Conservation (phyloP, 257 asterid genomes). For the Ligustrum vulgare region DNA sequence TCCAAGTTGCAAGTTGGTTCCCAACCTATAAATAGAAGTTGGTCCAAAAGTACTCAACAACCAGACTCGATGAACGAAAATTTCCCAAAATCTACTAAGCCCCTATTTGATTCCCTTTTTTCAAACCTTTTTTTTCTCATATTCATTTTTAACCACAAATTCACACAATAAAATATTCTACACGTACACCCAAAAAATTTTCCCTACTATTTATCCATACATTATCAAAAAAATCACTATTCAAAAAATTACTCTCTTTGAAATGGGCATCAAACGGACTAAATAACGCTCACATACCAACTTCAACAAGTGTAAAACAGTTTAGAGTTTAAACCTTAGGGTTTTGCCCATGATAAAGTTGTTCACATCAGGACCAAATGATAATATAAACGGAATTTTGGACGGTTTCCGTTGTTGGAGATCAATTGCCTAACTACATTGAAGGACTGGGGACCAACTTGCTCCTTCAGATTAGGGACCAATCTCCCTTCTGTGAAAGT, state of each 20-base stretch:
- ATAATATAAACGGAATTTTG: not conserved
- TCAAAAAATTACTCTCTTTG: too few species aligned
- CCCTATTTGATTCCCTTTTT: too few species aligned
- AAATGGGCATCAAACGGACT: too few species aligned
- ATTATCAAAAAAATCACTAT: too few species aligned
- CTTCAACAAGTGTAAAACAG: not conserved
- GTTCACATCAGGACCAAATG: not conserved
- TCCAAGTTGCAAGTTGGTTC: not conserved
- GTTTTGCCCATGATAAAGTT: not conserved
- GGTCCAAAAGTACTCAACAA: not conserved
- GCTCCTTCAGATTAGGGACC: not conserved
- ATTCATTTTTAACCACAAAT: too few species aligned
- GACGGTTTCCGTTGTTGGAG: not conserved
- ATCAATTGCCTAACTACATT: not conserved
- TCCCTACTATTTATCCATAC: too few species aligned
- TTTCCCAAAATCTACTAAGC: not conserved
- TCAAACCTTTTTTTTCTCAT: too few species aligned
- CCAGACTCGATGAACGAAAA: not conserved
- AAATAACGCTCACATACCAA: not conserved
- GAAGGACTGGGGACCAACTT: not conserved
- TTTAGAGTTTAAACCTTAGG: not conserved
- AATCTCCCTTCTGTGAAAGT: not conserved
- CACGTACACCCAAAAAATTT: too few species aligned
- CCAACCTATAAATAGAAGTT: not conserved
- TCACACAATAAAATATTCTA: too few species aligned